Base-by-base conservation (phyloP, 805 yeast genomes). In the Pichia ethanolica region DNA sequence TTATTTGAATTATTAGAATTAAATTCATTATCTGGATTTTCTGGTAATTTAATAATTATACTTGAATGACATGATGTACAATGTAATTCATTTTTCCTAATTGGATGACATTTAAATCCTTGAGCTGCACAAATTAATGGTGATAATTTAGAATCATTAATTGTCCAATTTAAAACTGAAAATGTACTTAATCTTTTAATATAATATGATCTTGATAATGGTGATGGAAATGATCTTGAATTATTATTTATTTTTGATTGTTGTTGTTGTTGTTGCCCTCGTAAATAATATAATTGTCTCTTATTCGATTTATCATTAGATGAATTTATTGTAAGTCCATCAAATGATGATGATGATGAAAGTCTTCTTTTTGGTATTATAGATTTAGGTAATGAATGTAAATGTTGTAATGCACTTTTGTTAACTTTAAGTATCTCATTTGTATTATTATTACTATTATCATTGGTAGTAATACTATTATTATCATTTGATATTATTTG, bases 91-190 rank as follows among this genome's bases (percentile, higher is more conserved):
- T 71, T 69, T 42, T 59, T 65, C 32, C 62, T 50, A 4, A 48
- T 51, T 10, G 63, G 56, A 13, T 70, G 71, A 52, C 78, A 74
- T 45, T 59, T 62, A 84, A 84, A 80, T 1, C 85, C 85, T 47
- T 72, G 67, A 26, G 73, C 56, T 1, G 81, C 71, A 56, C 81
- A 74, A 33, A 59, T 67, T 35, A 80, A 62, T 46, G 81, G 82
- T 6, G 67, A 73, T 30, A 79, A 58, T 5, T 48, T 49, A 7
- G 46, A 28, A 44, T 57, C 58, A 4, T 58, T 56, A 12, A 77
- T 55, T 13, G 65, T 61, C 84, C 84, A 80, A 56, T 74, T 74
- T 36, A 73, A 56, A 2, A 73, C 66, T 8, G 67, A 69, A 57
- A 66, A 80, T 1, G 80, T 68, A 14, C 59, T 48, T 26, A 80